Evolutionary conservation across 495 filamentous ascomycete genomes (phyloP), one percentile per base, ranked within the genome.

Genomic region (Chlorociboria aeruginascens): DNA sequence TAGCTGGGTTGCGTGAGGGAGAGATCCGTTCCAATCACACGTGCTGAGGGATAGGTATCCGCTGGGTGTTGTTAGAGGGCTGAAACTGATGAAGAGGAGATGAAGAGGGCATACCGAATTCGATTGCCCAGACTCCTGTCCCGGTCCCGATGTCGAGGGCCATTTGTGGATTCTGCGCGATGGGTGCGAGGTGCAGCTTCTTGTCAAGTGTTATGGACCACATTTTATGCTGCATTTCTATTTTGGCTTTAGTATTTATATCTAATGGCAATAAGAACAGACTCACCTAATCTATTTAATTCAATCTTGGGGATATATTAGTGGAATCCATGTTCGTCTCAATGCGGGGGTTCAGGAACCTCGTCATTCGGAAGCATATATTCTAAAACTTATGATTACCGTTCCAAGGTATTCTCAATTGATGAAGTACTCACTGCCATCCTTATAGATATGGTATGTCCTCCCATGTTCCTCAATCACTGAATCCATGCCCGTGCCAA

Each of bases 361-460:
- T 51, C 34, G 44, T 67, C 65, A 45, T 67, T 67, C 8, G 65
- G 65, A 35, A 67, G 35, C 13, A 61, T 58, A 45, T 66, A 67
- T 53, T 56, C 41, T 43, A 30, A 20, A 25, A 12, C 25, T 43
- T 2, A 13, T 43, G 6, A 43, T 10, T 14, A 25, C 4, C 20
- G 20, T 2, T 32, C 25, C 41, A 32, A 28, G 29, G 2, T 30
- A 8, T 32, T 14, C 3, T 4, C 12, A 43, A 30, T 8, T 8
- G 13, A 7, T 13, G 25, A 16, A 36, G 25, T 35, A 46, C 43
- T 37, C 14, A 58, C 8, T 63, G 28, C 64, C 61, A 41, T 64
- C 48, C 46, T 63, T 63, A 46, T 62, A 66, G 40, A 40, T 48
- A 48, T 66, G 63, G 44, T 58, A 66, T 16, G 59, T 63, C 30